Conservation (phyloP, 768 basidiomycete species). For the Trichaptum fuscoviolaceum region DNA sequence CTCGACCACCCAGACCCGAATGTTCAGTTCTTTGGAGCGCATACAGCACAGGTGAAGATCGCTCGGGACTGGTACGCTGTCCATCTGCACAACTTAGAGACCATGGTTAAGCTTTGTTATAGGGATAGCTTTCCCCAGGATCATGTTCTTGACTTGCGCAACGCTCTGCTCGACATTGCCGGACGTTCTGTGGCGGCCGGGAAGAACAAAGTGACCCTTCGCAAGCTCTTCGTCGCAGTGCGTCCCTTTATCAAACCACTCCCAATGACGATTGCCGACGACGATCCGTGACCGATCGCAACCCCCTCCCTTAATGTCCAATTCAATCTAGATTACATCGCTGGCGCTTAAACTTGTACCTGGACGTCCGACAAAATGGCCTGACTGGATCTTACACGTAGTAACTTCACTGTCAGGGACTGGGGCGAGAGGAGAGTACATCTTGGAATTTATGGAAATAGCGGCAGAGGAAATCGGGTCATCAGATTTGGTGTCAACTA, state of each 20-base stretch:
- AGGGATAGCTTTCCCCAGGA: conserved; percentile 76
- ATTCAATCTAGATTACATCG: conserved; percentile 45
- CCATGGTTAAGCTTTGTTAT: background rate
- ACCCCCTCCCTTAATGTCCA: conserved; percentile 8
- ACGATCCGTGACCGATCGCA: conserved; percentile 9
- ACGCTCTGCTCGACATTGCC: conserved; percentile 66
- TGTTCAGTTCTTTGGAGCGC: conserved; percentile 93
- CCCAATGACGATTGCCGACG: conserved; percentile 1
- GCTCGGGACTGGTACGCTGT: conserved; percentile 74
- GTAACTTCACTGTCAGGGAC: conserved; percentile 55
- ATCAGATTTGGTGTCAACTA: conserved; percentile 67
- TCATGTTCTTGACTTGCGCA: conserved; percentile 51
- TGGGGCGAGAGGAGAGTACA: conserved; percentile 51
- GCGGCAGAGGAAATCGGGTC: conserved; percentile 77
- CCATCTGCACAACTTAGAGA: background rate
- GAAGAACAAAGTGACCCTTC: conserved; percentile 64
- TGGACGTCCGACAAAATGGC: conserved; percentile 56
- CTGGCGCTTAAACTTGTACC: conserved; percentile 69
- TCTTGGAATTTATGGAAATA: conserved; percentile 76
- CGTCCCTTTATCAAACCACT: conserved; percentile 22
- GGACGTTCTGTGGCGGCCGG: conserved; percentile 56
- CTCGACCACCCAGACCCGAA: conserved; percentile 67
- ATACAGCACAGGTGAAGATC: conserved; percentile 92
- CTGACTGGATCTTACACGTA: conserved; percentile 68
- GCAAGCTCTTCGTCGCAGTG: conserved; percentile 87